Conservation (phyloP, 306 rosid species). For the Betula pendula region DNA sequence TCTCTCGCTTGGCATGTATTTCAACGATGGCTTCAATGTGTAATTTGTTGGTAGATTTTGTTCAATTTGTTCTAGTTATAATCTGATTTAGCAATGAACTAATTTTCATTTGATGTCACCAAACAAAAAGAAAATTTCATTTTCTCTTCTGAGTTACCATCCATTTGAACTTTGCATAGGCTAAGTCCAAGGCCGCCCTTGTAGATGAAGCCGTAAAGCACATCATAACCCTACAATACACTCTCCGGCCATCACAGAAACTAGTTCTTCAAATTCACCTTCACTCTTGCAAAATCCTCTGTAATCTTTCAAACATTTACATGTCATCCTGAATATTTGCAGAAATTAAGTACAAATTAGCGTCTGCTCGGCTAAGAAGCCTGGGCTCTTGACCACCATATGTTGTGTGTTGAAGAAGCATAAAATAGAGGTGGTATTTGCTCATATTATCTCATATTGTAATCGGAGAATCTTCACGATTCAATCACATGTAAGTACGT, state of each 20-base stretch:
- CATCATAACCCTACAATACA: constrained; percentile 43
- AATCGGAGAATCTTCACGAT: constrained; percentile 51
- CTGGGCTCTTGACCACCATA: constrained; percentile 41
- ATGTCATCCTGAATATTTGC: constrained; percentile 46
- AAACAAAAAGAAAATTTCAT: neutral
- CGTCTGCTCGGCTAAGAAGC: constrained; percentile 47
- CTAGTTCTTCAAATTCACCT: constrained; percentile 23
- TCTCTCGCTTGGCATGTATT: neutral
- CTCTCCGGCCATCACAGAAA: constrained; percentile 16
- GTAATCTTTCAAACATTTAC: constrained; percentile 50
- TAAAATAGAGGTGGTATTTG: constrained; percentile 44
- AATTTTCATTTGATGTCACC: too few relatives aligned
- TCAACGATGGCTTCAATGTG: neutral
- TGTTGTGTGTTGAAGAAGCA: constrained; percentile 59
- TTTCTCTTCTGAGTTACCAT: neutral
- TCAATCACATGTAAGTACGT: constrained; percentile 48
- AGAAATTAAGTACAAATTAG: constrained; percentile 60
- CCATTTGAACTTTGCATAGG: constrained; percentile 31
- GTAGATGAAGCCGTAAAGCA: constrained; percentile 65
- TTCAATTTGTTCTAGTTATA: neutral
- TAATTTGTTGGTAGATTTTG: neutral
- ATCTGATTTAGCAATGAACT: too few relatives aligned
- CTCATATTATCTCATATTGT: constrained; percentile 43
- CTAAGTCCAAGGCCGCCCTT: constrained; percentile 49
- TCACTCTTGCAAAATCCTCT: constrained; percentile 41